Evolutionary conservation across 2,329 filamentous ascomycete genomes (phyloP), one percentile per base, ranked within the genome.

Genomic region (Blastomyces silverae): DNA sequence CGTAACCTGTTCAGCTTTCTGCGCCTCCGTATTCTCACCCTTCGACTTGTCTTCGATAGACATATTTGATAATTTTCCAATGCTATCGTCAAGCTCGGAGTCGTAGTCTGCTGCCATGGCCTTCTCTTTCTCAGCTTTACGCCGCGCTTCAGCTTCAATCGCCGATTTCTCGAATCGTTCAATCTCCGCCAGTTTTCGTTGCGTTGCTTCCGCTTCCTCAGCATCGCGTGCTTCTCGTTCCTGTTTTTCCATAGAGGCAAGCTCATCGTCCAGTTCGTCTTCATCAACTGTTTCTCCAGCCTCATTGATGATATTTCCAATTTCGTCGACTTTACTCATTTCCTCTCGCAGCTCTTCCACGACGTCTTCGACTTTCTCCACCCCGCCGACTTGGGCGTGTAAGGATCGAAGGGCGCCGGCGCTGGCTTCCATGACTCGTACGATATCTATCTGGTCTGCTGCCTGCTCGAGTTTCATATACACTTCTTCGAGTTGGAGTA

Each of bases 401-500:
- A 99, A 81, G 34, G 80, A 82, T 69, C 84, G 84, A 44, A 99
- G 82, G 0, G 90, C 91, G 44, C 83, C 83, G 0, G 89, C 85
- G 67, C 90, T 91, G 20, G 87, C 84, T 72, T 91, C 86, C 88
- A 99, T 92, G 6, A 92, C 88, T 66, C 85, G 84, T 10, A 97
- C 86, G 17, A 97, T 84, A 70, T 91, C 89, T 10, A 95, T 86
- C 68, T 97, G 90, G 75, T 92, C 90, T 0, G 87, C 84, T 0
- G 94, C 94, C 75, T 93, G 87, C 74, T 96, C 88, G 62, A 99
- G 90, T 72, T 88, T 89, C n/a, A 83, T 77, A 63, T 91, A 89
- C 0, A 95, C 87, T 67, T 90, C 87, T 76, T 97, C 92, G 1
- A 99, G 83, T 76, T 96, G 92, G 53, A 82, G 80, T 1, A 96